Evolutionary conservation across 192 early-diverging fungal species (phyloP).

Genomic region (Chytriomyces hyalinus): DNA sequence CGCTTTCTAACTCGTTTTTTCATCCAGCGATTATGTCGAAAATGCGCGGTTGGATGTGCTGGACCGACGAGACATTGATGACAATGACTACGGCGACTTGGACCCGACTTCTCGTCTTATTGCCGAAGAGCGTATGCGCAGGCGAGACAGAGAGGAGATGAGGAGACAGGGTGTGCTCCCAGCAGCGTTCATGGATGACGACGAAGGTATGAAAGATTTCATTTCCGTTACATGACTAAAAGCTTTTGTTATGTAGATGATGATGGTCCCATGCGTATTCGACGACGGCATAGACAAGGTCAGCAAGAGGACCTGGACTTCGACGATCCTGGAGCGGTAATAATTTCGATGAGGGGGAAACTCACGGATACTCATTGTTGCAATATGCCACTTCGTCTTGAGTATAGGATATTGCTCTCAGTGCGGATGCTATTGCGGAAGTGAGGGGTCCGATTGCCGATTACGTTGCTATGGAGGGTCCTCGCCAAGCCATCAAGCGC

Average conservation of each 20-base stretch:
- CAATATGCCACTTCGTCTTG: not conserved
- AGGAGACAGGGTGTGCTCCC: slow-evolving; percentile 80
- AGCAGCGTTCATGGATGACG: slow-evolving; percentile 86
- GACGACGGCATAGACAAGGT: slow-evolving; percentile 59
- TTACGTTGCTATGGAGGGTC: slow-evolving; percentile 85
- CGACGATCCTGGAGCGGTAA: slow-evolving; percentile 63
- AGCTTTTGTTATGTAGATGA: slow-evolving; percentile 35
- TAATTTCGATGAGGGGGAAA: slow-evolving; percentile 1
- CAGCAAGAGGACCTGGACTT: slow-evolving; percentile 62
- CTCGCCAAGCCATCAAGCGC: slow-evolving; percentile 78
- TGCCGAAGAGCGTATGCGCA: slow-evolving; percentile 77
- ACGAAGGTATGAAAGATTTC: slow-evolving; percentile 44
- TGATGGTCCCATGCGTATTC: slow-evolving; percentile 51
- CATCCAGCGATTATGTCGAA: slow-evolving; percentile 77
- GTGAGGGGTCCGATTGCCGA: slow-evolving; percentile 83
- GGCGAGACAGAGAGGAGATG: slow-evolving; percentile 77
- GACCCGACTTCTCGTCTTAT: slow-evolving; percentile 71
- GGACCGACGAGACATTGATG: slow-evolving; percentile 74
- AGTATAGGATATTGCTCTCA: slow-evolving; percentile 51
- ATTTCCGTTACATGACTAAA: not conserved
- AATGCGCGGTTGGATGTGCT: slow-evolving; percentile 78
- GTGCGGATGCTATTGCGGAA: slow-evolving; percentile 79
- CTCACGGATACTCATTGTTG: not conserved
- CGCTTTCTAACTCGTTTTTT: not conserved
- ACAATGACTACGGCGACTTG: slow-evolving; percentile 76